These are phyloP conservation scores for Globisporangium spinosum DNA, from an alignment of 352 stramenopile genomes.

Conservation along the genomic window DNA sequence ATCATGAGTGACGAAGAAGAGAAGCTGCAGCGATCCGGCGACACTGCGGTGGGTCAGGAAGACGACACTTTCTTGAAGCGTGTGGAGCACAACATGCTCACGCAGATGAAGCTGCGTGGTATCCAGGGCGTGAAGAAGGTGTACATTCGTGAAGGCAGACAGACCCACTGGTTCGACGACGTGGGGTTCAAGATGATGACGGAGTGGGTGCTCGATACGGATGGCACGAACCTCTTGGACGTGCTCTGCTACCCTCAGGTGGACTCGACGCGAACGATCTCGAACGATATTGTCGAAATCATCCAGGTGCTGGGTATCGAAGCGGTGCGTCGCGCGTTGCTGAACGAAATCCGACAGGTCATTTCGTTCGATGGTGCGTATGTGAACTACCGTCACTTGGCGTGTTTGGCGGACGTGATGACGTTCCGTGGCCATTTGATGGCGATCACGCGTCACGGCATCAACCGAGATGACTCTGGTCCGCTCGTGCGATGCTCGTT, in stretches of 20 bases:
- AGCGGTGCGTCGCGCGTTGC: conserved; percentile 81
- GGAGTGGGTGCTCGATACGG: conserved; percentile 99
- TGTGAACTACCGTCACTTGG: conserved; percentile 99
- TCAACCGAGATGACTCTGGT: conserved; percentile 98
- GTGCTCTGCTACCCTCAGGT: conserved; percentile 97
- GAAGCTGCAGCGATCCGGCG: conserved; percentile 74
- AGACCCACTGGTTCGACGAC: conserved; percentile 93
- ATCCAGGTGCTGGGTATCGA: conserved; percentile 95
- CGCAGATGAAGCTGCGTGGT: conserved; percentile 95
- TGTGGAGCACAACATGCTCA: conserved; percentile 97
- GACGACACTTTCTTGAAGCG: conserved; percentile 97
- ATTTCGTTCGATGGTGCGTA: conserved; percentile 99
- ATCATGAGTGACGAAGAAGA: conserved; percentile 95
- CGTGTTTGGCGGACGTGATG: conserved; percentile 98
- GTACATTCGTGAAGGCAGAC: conserved; percentile 95
- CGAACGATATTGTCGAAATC: conserved; percentile 99
- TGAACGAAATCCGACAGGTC: conserved; percentile 97
- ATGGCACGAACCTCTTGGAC: conserved; percentile 98
- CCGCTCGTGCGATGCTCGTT: conserved; percentile 98
- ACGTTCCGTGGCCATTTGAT: conserved; percentile 96
- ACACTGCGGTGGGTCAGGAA: conserved; percentile 87
- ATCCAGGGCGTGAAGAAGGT: conserved; percentile 98
- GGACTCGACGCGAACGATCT: conserved; percentile 95
- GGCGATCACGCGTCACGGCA: conserved; percentile 98
- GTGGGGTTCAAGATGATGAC: conserved; percentile 93